A percentile compares a stretch with the other conserved stretches of the same genome.
phyloP scores from a whole-genome alignment of 2,329 filamentous ascomycete species.

The Colletotrichum australisinense region DNA sequence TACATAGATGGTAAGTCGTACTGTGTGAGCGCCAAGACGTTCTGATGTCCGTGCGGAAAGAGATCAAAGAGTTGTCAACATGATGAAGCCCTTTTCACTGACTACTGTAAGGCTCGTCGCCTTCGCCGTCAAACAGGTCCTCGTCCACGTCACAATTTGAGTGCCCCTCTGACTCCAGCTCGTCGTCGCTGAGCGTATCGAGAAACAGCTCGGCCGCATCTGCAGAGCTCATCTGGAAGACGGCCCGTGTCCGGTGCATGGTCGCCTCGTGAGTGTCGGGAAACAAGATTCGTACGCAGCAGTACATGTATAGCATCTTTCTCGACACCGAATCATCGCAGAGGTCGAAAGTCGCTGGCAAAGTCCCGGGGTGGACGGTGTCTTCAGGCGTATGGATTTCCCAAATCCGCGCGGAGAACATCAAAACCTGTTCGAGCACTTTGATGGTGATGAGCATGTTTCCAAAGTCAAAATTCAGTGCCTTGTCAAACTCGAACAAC shows the following conservation, averaged over 20 bases:
- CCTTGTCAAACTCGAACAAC: conserved; percentile 8
- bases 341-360: background rate
- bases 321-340: background rate
- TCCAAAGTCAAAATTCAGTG: background rate
- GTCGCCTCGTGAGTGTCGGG: background rate
- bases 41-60: too few relatives aligned
- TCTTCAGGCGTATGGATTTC: conserved; percentile 8
- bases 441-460: background rate
- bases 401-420: background rate
- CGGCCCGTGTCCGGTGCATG: background rate
- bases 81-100: too few relatives aligned
- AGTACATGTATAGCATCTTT: conserved; percentile 5
- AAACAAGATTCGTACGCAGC: background rate
- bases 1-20: too few relatives aligned
- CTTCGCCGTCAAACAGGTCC: background rate
- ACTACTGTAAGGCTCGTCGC: background rate
- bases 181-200: background rate
- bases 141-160: background rate
- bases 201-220: background rate
- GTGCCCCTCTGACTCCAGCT: background rate
- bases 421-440: conserved; percentile 11
- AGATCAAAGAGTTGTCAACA: too few relatives aligned
- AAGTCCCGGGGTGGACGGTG: background rate
- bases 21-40: too few relatives aligned
- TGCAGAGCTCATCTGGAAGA: background rate